phyloP scores from a whole-genome alignment of 176 grass and related monocot species.

The Thalia dealbata region DNA sequence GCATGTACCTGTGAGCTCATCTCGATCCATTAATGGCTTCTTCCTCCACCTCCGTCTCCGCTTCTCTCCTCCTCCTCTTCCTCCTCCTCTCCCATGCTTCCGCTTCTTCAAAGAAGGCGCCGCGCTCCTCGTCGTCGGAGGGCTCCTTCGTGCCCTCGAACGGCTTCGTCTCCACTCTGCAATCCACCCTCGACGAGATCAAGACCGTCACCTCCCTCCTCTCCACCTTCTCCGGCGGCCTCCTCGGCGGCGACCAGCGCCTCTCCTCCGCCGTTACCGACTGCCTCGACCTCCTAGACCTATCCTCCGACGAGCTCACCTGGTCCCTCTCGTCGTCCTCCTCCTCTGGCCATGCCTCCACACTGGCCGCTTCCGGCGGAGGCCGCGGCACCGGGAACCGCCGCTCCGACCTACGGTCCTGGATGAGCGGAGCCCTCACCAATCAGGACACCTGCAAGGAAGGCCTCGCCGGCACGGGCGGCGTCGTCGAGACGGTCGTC shows the following conservation, averaged over 20 bases:
- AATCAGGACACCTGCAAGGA: constrained; percentile 18
- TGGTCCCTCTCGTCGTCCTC: constrained; percentile 8
- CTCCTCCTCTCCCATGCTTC: neutral
- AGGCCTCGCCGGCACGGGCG: neutral
- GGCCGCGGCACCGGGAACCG: neutral
- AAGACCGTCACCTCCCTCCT: neutral
- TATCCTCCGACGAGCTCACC: constrained; percentile 17
- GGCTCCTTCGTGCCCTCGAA: constrained; percentile 2
- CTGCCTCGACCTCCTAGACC: constrained; percentile 13
- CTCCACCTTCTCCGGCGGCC: neutral
- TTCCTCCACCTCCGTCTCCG: neutral
- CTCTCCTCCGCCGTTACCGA: constrained; percentile 2
- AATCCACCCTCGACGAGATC: neutral
- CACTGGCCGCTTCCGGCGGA: neutral
- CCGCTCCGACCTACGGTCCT: constrained; percentile 7
- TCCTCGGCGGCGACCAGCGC: neutral
- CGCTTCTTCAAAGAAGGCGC: neutral
- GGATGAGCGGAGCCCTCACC: constrained; percentile 8
- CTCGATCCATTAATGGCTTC: neutral
- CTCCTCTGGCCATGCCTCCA: neutral
- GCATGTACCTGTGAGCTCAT: neutral
- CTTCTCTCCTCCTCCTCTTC: neutral
- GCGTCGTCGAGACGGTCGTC: neutral
- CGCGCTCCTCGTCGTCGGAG: neutral
- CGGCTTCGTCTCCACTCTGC: constrained; percentile 1